A percentile compares a stretch with the other conserved stretches of the same genome.
Evolutionary conservation across 306 rosid species (phyloP).

Genomic region (Crotalaria pallida): DNA sequence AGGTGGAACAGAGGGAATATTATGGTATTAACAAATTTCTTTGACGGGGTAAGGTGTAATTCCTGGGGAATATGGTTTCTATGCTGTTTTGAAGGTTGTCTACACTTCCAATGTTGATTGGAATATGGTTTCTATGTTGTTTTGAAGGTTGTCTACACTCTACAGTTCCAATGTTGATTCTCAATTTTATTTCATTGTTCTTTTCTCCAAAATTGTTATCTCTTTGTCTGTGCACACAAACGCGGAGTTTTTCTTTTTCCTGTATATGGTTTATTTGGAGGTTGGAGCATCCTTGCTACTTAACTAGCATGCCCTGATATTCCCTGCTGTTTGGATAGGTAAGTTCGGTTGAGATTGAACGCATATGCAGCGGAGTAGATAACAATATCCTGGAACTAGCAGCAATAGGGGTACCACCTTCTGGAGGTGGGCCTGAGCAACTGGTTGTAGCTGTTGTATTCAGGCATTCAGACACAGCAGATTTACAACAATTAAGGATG

Average conservation of each 20-base stretch:
- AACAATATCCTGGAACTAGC: constrained; percentile 73
- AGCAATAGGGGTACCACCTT: constrained; percentile 87
- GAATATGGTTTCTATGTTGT: not conserved
- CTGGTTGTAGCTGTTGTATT: constrained; percentile 70
- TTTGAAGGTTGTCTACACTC: not conserved
- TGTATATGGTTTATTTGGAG: not conserved
- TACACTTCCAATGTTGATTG: not conserved
- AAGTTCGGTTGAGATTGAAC: constrained; percentile 94
- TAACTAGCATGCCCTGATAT: not conserved
- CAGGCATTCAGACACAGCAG: constrained; percentile 38
- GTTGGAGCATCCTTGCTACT: not conserved
- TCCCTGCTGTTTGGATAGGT: constrained; percentile 49
- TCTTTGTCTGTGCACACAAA: not conserved
- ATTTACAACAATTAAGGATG: constrained; percentile 42
- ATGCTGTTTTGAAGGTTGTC: not conserved
- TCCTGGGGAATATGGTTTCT: too few relatives aligned
- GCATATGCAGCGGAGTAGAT: constrained; percentile 75
- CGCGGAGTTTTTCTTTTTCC: not conserved
- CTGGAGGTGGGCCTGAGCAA: constrained; percentile 87
- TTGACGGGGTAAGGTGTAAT: too few relatives aligned
- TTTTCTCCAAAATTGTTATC: not conserved
- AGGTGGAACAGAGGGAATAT: too few relatives aligned
- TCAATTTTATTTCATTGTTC: not conserved
- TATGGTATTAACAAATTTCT: too few relatives aligned
- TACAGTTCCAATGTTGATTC: not conserved